Evolutionary conservation across 768 basidiomycete genomes (phyloP), one percentile per base, ranked within the genome.

Genomic region (Lactarius sp.): DNA sequence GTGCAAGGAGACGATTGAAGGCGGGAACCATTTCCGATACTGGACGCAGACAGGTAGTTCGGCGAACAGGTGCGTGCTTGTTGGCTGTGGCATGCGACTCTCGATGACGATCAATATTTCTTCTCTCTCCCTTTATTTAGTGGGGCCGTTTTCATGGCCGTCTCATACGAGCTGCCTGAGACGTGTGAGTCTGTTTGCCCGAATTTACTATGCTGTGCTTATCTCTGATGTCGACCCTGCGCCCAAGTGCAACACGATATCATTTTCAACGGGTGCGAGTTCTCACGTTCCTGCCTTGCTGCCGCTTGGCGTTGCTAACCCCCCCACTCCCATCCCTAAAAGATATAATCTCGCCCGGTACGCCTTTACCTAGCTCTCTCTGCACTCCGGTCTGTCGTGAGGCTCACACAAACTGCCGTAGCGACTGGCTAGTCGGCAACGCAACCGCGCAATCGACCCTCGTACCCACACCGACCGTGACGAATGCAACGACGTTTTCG

Each of bases 11-110:
- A 90, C 91, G 2, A 81, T 95, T 47, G 71, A 90, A 68, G 94
- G 94, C 2, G 94, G 94, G 6, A 82, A 90, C 70, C 94, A 97
- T 71, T 84, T 94, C 71, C 83, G 94, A 46, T 95, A 94, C 73
- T 95, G 92, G 93, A 74, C 79, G 6, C 94, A 95, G 75, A 80
- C 90, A 62, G 92, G 92, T 0, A 65, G 75, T 13, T 34, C 73
- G 3, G 85, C 77, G 6, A 78, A 91, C 69, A 88, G 81, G 86
- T 84, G 57, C 51, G 80, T 70, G 12, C 49, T 20, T 50, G 9
- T 36, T 62, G 3, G 46, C 33, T 27, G 4, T 27, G n/a, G 8
- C 31, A 4, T 27, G 16, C 16, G 16, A 8, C 6, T 52, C 33
- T 22, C 12, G 20, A 12, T 27, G 10, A 27, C 12, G 22, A 27